Percentiles rank a stretch among this genome's conserved stretches.
Evolutionary conservation across 129 eudicot genomes (phyloP).

Genomic region (Pittosporum tobira): DNA sequence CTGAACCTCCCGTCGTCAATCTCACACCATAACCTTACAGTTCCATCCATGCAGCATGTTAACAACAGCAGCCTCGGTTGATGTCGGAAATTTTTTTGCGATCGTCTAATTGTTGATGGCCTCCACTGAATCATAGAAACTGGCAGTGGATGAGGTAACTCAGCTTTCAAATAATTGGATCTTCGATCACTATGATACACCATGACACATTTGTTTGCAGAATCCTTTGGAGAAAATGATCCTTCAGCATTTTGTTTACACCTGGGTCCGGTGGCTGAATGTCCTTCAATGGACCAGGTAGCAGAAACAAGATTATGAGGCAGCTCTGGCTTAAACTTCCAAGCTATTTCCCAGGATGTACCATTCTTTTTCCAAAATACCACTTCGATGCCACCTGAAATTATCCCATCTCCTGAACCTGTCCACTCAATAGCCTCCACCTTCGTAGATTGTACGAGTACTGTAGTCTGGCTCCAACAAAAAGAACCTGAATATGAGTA

Average conservation of each 20-base stretch:
- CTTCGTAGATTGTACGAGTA: conserved; percentile 52
- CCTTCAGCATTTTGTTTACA: conserved; percentile 22
- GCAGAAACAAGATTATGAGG: conserved; percentile 71
- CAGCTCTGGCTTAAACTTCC: conserved; percentile 52
- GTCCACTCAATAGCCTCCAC: conserved; percentile 75
- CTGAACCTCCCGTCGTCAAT: conserved; percentile 58
- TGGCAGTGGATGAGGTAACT: conserved; percentile 70
- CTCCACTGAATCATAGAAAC: conserved; percentile 90
- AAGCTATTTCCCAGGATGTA: conserved; percentile 70
- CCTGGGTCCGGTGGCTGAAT: conserved; percentile 58
- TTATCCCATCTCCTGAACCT: conserved; percentile 81
- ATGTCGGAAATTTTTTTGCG: conserved; percentile 26
- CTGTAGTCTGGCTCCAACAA: conserved; percentile 97
- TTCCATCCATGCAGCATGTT: conserved; percentile 84
- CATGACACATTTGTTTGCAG: conserved; percentile 33
- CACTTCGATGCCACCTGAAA: conserved; percentile 70
- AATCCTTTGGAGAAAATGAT: conserved; percentile 21
- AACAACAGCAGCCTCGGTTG: conserved; percentile 46
- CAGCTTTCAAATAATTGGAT: conserved; percentile 39
- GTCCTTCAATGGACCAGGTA: conserved; percentile 62
- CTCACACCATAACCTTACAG: conserved; percentile 89
- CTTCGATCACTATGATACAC: conserved; percentile 43
- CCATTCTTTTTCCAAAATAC: conserved; percentile 66
- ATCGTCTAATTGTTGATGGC: conserved; percentile 44
- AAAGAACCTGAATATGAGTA: conserved; percentile 99